A percentile compares a stretch with the other conserved stretches of the same genome.
Conservation (phyloP, 2,329 filamentous ascomycete genomes). For the Ophiostoma tasmaniense region DNA sequence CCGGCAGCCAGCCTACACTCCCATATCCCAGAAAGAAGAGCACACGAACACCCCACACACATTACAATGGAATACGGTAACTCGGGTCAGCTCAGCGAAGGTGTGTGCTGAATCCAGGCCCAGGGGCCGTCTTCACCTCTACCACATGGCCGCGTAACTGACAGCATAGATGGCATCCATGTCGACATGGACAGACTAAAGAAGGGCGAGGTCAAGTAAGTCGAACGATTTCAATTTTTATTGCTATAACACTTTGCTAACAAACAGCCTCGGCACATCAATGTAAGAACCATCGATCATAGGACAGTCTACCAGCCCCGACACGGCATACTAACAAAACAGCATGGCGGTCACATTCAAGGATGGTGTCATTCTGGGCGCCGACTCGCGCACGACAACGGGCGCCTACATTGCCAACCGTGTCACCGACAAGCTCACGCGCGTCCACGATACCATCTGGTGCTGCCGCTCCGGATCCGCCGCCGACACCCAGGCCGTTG, state of each 20-base stretch:
- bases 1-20: background rate
- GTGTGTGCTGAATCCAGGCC: slow-evolving; percentile 23
- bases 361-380: slow-evolving; percentile 92
- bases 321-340: slow-evolving; percentile 14
- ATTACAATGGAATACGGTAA: slow-evolving; percentile 54
- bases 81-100: slow-evolving; percentile 55
- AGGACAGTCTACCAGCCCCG: background rate
- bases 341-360: slow-evolving; percentile 99
- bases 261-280: slow-evolving; percentile 78
- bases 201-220: slow-evolving; percentile 97
- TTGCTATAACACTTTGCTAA: slow-evolving; percentile 24
- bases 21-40: too few relatives aligned
- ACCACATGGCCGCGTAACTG: background rate
- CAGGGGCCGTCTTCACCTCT: background rate
- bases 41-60: background rate
- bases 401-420: slow-evolving; percentile 98
- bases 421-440: slow-evolving; percentile 98
- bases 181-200: slow-evolving; percentile 98
- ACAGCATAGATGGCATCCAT: slow-evolving; percentile 81
- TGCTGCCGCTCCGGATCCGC: slow-evolving; percentile 97
- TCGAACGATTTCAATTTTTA: slow-evolving; percentile 18
- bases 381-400: slow-evolving; percentile 94
- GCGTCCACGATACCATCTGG: slow-evolving; percentile 98
- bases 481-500: slow-evolving; percentile 94
- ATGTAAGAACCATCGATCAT: slow-evolving; percentile 51